Conservation (phyloP, 192 early-diverging fungal species). For the Blastocladiella britannica region DNA sequence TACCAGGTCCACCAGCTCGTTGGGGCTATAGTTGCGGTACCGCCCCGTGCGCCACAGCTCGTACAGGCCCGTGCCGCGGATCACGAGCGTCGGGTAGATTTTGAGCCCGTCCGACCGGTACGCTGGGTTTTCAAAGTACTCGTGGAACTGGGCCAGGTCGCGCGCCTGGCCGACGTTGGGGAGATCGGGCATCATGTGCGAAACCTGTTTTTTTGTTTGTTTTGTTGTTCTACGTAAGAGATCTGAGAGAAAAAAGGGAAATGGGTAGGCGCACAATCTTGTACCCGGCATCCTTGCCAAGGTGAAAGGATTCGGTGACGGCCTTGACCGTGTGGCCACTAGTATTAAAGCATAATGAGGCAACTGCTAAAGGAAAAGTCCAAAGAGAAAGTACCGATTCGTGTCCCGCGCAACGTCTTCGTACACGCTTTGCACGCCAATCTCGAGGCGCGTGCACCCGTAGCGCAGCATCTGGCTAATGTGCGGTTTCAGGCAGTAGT, state of each 20-base stretch:
- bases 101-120: conserved; percentile 96
- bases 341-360: background rate
- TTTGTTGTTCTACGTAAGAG: too few relatives aligned
- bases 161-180: conserved; percentile 99
- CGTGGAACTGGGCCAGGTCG: conserved; percentile 96
- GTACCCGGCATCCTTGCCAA: conserved; percentile 95
- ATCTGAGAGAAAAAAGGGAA: too few relatives aligned
- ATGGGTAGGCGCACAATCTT: too few relatives aligned
- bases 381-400: conserved; percentile 32
- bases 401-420: conserved; percentile 99
- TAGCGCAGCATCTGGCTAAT: conserved; percentile 95
- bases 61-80: conserved; percentile 93
- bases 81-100: conserved; percentile 95
- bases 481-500: conserved; percentile 95
- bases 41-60: conserved; percentile 96
- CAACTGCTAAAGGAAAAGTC: conserved; percentile 2
- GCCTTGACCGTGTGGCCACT: conserved; percentile 94
- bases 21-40: conserved; percentile 94
- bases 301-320: conserved; percentile 90
- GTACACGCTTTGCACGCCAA: conserved; percentile 97
- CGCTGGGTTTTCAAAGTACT: conserved; percentile 96
- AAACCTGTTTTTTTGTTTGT: too few relatives aligned
- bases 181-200: conserved; percentile 99
- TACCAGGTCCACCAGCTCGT: conserved; percentile 83
- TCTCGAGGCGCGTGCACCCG: conserved; percentile 93